Evolutionary conservation across 2,329 filamentous ascomycete genomes (phyloP).

Genomic region (Neonectria neomacrospora): DNA sequence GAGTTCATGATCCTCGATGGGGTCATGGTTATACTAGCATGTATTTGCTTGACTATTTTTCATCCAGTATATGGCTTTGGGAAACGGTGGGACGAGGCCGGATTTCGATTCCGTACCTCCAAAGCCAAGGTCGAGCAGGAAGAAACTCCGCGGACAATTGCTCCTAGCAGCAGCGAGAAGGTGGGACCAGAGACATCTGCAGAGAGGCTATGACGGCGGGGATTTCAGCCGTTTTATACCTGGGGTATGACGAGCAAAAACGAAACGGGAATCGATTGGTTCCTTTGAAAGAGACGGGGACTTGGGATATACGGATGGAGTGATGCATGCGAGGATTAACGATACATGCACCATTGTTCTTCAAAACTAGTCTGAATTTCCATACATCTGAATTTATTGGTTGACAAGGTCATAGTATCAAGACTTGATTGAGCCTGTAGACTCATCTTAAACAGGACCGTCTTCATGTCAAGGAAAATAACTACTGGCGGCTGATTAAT

Average conservation of each 20-base stretch:
- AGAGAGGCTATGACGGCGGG: slow-evolving; percentile 9
- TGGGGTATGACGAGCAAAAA: background rate
- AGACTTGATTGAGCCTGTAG: background rate
- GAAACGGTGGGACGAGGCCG: slow-evolving; percentile 27
- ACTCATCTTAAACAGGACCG: background rate
- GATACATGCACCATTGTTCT: background rate
- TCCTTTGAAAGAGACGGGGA: background rate
- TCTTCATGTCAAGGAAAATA: too few relatives aligned
- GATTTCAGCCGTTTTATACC: background rate
- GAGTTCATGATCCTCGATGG: slow-evolving; percentile 37
- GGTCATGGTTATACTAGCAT: slow-evolving; percentile 34
- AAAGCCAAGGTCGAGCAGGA: slow-evolving; percentile 19
- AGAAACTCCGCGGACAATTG: slow-evolving; percentile 9
- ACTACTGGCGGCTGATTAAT: too few relatives aligned
- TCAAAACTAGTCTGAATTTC: background rate
- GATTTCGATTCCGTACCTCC: slow-evolving; percentile 29
- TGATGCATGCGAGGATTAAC: background rate
- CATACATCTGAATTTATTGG: background rate
- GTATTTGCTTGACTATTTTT: slow-evolving; percentile 23
- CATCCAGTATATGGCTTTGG: slow-evolving; percentile 29
- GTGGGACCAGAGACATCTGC: slow-evolving; percentile 9
- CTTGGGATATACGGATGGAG: background rate
- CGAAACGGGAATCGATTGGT: background rate
- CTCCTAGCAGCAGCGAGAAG: slow-evolving; percentile 20
- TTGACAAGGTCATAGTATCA: background rate